Evolutionary conservation across 768 basidiomycete species (phyloP).

Genomic region (Cystofilobasidium ferigula): DNA sequence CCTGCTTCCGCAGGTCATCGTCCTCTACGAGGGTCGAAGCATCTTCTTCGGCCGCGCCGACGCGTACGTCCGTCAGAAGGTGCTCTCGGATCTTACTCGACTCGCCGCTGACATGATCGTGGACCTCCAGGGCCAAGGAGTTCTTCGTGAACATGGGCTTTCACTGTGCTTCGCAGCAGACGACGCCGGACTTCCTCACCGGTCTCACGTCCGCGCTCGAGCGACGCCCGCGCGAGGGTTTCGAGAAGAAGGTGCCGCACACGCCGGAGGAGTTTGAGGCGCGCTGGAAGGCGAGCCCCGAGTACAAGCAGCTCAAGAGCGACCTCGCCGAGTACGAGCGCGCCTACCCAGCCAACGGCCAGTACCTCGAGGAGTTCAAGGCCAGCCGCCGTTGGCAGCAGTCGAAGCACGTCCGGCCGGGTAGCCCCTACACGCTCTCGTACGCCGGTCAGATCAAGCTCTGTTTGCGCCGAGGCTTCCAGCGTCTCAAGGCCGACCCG

Average conservation of each 20-base stretch:
- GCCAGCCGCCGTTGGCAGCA: background rate
- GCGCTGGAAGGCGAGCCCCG: background rate
- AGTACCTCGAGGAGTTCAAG: background rate
- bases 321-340: background rate
- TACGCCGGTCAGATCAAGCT: slow-evolving; percentile 44
- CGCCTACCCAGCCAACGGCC: background rate
- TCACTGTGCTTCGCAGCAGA: slow-evolving; percentile 36
- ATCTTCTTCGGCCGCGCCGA: slow-evolving; percentile 43
- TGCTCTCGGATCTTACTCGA: background rate
- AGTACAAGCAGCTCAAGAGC: background rate
- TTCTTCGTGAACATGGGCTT: slow-evolving; percentile 46
- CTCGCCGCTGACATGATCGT: no score
- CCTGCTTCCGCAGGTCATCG: slow-evolving; percentile 42
- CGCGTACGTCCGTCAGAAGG: background rate
- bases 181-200: slow-evolving; percentile 29
- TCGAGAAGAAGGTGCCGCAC: background rate
- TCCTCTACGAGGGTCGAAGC: slow-evolving; percentile 45
- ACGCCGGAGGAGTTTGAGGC: slow-evolving; percentile 9
- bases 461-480: slow-evolving; percentile 44
- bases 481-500: slow-evolving; percentile 33
- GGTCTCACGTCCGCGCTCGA: slow-evolving; percentile 17
- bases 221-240: background rate
- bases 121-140: slow-evolving; percentile 36
- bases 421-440: slow-evolving; percentile 44
- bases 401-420: slow-evolving; percentile 22